Conservation (phyloP, 331 rosid genomes). For the Malus hybrid region DNA sequence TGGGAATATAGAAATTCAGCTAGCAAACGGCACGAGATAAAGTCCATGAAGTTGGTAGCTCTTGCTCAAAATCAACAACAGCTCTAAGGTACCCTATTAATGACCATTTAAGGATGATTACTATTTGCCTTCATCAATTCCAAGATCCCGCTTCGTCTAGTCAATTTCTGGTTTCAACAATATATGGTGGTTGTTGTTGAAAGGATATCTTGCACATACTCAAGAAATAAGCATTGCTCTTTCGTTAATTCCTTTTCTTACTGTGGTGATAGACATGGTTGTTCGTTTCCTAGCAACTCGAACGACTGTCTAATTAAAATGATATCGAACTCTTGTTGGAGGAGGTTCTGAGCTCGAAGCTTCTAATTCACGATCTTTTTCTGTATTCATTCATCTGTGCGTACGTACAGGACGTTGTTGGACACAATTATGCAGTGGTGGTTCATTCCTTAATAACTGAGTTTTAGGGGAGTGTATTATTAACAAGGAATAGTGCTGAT, state of each 20-base stretch:
- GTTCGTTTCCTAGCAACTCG: neutral
- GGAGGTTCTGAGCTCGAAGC: neutral
- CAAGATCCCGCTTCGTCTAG: neutral
- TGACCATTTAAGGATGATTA: neutral
- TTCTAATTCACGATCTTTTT: neutral
- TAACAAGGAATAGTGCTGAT: too few relatives aligned
- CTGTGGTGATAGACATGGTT: neutral
- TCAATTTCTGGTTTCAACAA: neutral
- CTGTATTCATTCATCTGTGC: neutral
- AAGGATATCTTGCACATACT: neutral
- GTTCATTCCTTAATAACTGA: neutral
- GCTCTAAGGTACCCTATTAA: neutral
- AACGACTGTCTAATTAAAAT: neutral
- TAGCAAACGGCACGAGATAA: neutral
- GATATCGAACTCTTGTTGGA: neutral
- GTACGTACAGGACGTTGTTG: neutral
- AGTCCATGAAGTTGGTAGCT: neutral
- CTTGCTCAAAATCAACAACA: neutral
- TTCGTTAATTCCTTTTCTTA: neutral
- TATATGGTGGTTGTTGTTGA: neutral
- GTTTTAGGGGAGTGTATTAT: too few relatives aligned
- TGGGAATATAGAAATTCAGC: neutral
- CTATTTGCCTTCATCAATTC: neutral
- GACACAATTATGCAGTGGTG: neutral
- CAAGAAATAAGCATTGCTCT: neutral